A percentile compares a stretch with the other conserved stretches of the same genome.
Conservation (phyloP, 164 flowering plant species). For the Echeveria elegans region DNA sequence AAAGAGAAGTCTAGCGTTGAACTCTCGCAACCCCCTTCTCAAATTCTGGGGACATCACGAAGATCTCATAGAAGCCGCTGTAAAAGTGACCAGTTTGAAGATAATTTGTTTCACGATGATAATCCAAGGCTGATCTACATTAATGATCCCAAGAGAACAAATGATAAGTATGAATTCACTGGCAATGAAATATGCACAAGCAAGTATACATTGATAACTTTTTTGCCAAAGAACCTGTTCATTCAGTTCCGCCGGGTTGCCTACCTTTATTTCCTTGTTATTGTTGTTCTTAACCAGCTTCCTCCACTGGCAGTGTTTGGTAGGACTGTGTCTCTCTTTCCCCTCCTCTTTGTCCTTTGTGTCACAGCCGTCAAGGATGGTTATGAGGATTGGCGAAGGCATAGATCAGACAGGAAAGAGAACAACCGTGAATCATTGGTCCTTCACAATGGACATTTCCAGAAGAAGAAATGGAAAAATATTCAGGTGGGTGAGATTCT, state of each 20-base stretch:
- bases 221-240: slow-evolving; percentile 80
- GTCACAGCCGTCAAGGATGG: slow-evolving; percentile 93
- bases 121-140: slow-evolving; percentile 71
- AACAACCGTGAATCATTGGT: slow-evolving; percentile 68
- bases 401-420: slow-evolving; percentile 70
- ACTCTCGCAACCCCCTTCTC: neutral
- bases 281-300: slow-evolving; percentile 88
- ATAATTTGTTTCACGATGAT: slow-evolving; percentile 60
- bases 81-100: slow-evolving; percentile 49
- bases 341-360: slow-evolving; percentile 66
- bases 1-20: slow-evolving; percentile 1
- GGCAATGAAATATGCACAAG: slow-evolving; percentile 66
- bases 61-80: slow-evolving; percentile 13
- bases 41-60: neutral
- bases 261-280: slow-evolving; percentile 82
- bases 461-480: slow-evolving; percentile 66
- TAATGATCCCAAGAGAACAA: slow-evolving; percentile 59
- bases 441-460: slow-evolving; percentile 41
- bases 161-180: slow-evolving; percentile 63
- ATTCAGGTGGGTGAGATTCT: slow-evolving; percentile 77
- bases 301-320: slow-evolving; percentile 97
- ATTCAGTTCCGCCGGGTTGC: slow-evolving; percentile 95
- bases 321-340: slow-evolving; percentile 68
- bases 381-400: slow-evolving; percentile 88
- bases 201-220: slow-evolving; percentile 70